These are phyloP conservation scores for Vanderwaltozyma tropicalis DNA, from an alignment of 805 yeast species.

Conservation along the genomic window DNA sequence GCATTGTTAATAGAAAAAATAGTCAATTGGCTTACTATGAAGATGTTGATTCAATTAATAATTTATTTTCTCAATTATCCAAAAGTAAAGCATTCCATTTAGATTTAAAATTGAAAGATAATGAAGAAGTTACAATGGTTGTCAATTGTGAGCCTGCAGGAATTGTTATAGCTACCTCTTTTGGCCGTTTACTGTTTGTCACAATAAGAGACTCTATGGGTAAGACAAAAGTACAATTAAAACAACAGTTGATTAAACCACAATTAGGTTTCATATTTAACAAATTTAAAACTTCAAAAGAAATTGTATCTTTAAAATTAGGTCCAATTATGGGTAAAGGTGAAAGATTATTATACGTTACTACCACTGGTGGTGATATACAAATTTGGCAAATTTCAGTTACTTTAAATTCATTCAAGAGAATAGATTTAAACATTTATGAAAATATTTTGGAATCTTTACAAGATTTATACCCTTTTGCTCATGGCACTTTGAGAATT, in stretches of 20 bases:
- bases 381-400: conserved; percentile 41
- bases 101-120: conserved; percentile 15
- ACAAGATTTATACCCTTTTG: conserved; percentile 41
- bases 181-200: conserved; percentile 53
- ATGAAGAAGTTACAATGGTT: conserved; percentile 47
- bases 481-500: conserved; percentile 40
- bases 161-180: conserved; percentile 55
- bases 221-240: conserved; percentile 34
- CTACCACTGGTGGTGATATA: conserved; percentile 37
- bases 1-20: conserved; percentile 46
- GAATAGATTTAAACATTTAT: conserved; percentile 30
- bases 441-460: conserved; percentile 33
- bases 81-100: conserved; percentile 18
- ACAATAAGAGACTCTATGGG: conserved; percentile 61
- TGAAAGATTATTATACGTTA: conserved; percentile 32
- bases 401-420: conserved; percentile 33
- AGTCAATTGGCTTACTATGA: conserved; percentile 65
- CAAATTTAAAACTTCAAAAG: conserved; percentile 22
- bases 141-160: conserved; percentile 68
- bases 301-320: conserved; percentile 48
- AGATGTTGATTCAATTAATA: conserved; percentile 41
- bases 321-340: conserved; percentile 46
- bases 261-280: conserved; percentile 29
- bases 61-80: conserved; percentile 21
- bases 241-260: conserved; percentile 24